Conservation (phyloP, 108 stramenopile genomes). For the Cyclotella distinguenda region DNA sequence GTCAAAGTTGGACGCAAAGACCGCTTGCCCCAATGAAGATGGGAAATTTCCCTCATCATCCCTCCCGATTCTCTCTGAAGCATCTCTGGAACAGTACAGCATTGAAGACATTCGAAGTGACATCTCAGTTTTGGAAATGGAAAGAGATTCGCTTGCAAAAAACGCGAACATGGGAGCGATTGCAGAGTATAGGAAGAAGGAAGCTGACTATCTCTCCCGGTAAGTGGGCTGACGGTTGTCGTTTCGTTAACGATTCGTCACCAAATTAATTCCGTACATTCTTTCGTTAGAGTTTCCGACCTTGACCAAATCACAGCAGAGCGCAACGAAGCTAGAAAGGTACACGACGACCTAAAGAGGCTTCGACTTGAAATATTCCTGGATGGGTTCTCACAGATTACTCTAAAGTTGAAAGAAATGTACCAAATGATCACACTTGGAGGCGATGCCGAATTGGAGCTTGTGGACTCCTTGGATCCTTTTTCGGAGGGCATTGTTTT, state of each 20-base stretch:
- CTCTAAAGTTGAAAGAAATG: conserved; percentile 99
- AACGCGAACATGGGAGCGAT: conserved; percentile 94
- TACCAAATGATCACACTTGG: conserved; percentile 99
- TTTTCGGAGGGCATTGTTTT: conserved; percentile 98
- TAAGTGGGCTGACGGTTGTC: conserved; percentile 26
- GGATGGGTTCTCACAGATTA: conserved; percentile 95
- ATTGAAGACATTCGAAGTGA: conserved; percentile 66
- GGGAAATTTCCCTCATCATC: conserved; percentile 23
- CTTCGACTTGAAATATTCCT: conserved; percentile 97
- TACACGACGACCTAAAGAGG: conserved; percentile 91
- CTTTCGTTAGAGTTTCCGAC: conserved; percentile 68
- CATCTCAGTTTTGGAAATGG: conserved; percentile 75
- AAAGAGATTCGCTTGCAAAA: conserved; percentile 78
- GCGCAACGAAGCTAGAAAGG: conserved; percentile 80
- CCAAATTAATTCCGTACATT: conserved; percentile 5
- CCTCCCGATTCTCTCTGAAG: conserved; percentile 47
- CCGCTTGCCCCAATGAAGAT: conserved; percentile 21
- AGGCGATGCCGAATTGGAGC: conserved; percentile 98
- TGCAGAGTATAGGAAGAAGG: conserved; percentile 91
- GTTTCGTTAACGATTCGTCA: not conserved
- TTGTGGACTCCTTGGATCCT: conserved; percentile 98
- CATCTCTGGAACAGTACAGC: conserved; percentile 63
- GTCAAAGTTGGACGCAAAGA: conserved; percentile 23
- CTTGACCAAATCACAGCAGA: conserved; percentile 89
- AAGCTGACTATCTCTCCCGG: conserved; percentile 84